Conservation (phyloP, 768 basidiomycete species). For the Krasilnikovozyma curviuscula region DNA sequence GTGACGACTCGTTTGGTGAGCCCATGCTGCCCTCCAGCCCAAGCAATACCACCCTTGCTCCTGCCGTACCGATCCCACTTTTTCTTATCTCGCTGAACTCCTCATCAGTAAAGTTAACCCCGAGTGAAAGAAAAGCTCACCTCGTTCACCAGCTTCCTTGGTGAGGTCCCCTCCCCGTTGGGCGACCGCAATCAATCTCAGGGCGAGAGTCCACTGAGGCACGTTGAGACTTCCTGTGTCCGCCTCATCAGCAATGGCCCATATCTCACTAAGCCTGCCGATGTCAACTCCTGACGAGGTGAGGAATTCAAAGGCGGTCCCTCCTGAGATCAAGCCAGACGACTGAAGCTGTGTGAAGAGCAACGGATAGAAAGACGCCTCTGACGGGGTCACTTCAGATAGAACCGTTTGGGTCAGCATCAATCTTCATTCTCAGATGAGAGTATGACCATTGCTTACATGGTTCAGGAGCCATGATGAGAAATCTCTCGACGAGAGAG, state of each 20-base stretch:
- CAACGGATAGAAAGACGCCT: slow-evolving; percentile 8
- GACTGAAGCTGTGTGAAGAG: slow-evolving; percentile 10
- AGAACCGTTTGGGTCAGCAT: background rate
- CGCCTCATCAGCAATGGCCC: slow-evolving; percentile 77
- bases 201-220: slow-evolving; percentile 67
- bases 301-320: slow-evolving; percentile 73
- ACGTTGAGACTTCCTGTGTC: slow-evolving; percentile 82
- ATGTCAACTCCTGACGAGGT: slow-evolving; percentile 62
- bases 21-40: background rate
- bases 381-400: slow-evolving; percentile 4
- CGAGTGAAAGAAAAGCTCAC: slow-evolving; percentile 32
- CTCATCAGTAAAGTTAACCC: background rate
- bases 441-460: background rate
- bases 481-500: no score
- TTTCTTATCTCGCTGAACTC: background rate
- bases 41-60: no score
- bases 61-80: background rate
- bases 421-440: background rate
- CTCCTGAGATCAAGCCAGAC: slow-evolving; percentile 38
- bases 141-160: slow-evolving; percentile 43
- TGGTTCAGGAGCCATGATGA: slow-evolving; percentile 3
- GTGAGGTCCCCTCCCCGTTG: slow-evolving; percentile 63
- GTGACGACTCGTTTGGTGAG: background rate
- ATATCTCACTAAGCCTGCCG: slow-evolving; percentile 69
- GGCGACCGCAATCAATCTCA: slow-evolving; percentile 81